phyloP scores from a whole-genome alignment of 2,329 filamentous ascomycete genomes.

The Fusarium buharicum region DNA sequence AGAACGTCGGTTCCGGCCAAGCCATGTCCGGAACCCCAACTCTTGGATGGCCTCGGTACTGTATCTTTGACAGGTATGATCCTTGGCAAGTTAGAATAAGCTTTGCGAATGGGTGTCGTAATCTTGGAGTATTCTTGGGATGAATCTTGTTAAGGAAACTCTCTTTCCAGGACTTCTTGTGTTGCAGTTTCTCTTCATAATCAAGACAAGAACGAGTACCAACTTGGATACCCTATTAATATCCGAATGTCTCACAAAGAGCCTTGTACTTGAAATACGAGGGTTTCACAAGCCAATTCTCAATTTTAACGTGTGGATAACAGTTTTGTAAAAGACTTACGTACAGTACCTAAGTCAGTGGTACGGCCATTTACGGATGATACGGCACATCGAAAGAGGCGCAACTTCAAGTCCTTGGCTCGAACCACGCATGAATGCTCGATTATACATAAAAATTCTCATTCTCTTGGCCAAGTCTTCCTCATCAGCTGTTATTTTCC shows the following conservation, averaged over 20 bases:
- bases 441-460: neutral
- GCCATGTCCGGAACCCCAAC: constrained; percentile 6
- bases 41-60: constrained; percentile 2
- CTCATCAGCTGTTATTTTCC: constrained; percentile 4
- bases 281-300: neutral
- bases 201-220: too few relatives aligned
- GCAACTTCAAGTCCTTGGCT: constrained; percentile 3
- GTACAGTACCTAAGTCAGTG: neutral
- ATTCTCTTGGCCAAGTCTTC: neutral
- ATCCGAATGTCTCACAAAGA: too few relatives aligned
- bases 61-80: neutral
- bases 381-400: neutral
- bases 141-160: too few relatives aligned
- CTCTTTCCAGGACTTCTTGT: too few relatives aligned
- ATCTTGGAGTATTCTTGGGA: neutral
- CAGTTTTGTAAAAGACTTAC: neutral
- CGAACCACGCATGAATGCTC: neutral
- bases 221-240: too few relatives aligned
- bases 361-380: neutral
- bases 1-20: constrained; percentile 13
- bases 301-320: neutral
- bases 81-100: too few relatives aligned
- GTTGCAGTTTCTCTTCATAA: neutral
- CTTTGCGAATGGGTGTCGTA: neutral
- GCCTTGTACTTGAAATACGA: neutral